These are phyloP conservation scores for Boletus subparvulus DNA, from an alignment of 768 basidiomycete species.

Conservation along the genomic window DNA sequence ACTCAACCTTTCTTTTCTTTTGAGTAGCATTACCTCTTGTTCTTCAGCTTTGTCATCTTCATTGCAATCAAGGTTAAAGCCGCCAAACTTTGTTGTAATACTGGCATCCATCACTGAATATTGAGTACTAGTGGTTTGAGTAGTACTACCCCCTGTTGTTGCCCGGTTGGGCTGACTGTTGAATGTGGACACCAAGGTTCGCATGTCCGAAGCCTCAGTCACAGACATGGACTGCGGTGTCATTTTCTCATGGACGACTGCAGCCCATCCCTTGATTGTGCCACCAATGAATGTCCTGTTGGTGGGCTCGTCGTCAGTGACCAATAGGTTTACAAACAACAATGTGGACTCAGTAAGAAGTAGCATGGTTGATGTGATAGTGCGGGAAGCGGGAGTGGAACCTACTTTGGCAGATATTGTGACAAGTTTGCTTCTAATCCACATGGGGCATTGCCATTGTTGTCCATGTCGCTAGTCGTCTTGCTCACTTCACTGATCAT, in stretches of 20 bases:
- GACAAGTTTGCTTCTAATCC: slow-evolving; percentile 1
- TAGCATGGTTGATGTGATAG: not conserved
- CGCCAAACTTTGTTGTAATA: not conserved
- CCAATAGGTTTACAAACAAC: slow-evolving; percentile 1
- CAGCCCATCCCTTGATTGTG: not conserved
- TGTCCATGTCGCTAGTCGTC: too few species aligned
- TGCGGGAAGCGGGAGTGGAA: too few species aligned
- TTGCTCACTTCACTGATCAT: not conserved
- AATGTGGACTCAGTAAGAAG: not conserved
- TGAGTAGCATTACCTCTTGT: too few species aligned
- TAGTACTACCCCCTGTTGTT: not conserved
- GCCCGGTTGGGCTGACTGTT: too few species aligned
- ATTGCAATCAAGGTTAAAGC: not conserved
- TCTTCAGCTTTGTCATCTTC: not conserved
- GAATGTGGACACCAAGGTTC: too few species aligned
- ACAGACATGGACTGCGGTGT: too few species aligned
- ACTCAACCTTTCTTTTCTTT: not conserved
- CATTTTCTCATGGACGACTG: not conserved
- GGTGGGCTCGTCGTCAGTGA: not conserved
- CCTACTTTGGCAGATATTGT: slow-evolving; percentile 3
- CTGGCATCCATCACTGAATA: not conserved
- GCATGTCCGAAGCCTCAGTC: too few species aligned
- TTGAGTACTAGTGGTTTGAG: not conserved
- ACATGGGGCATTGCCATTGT: too few species aligned
- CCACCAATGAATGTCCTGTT: not conserved